Percentiles rank a stretch among this genome's conserved stretches.
These are phyloP conservation scores for Penicillium soppii DNA, from an alignment of 495 filamentous ascomycete species.

Conservation along the genomic window DNA sequence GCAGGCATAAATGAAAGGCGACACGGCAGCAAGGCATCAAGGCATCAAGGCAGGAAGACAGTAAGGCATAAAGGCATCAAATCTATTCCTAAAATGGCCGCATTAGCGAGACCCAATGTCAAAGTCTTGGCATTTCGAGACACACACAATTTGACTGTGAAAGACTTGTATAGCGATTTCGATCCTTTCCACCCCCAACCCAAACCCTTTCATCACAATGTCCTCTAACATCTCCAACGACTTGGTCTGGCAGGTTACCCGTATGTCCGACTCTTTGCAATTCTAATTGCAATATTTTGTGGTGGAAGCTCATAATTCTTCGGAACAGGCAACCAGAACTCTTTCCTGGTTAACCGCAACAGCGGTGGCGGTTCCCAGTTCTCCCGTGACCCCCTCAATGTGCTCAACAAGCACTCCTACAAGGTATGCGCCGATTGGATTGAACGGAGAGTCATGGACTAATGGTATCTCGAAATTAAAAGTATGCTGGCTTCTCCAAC, in stretches of 20 bases:
- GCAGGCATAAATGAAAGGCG: not conserved
- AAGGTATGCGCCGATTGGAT: conserved; percentile 60
- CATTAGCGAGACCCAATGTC: conserved; percentile 41
- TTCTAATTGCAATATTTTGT: no score
- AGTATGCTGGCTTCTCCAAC: conserved; percentile 90
- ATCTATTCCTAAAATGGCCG: conserved; percentile 40
- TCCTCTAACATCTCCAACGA: conserved; percentile 73
- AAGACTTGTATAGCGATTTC: conserved; percentile 21
- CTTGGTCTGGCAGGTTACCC: conserved; percentile 86
- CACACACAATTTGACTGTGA: conserved; percentile 34
- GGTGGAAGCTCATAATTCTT: conserved; percentile 24
- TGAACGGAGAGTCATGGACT: not conserved
- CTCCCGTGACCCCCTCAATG: conserved; percentile 90
- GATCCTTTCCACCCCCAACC: conserved; percentile 22
- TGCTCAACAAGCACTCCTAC: conserved; percentile 83
- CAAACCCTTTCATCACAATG: conserved; percentile 37
- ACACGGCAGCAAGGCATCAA: not conserved
- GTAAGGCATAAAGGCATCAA: not conserved
- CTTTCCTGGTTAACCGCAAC: conserved; percentile 88
- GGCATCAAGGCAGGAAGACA: conserved; percentile 5
- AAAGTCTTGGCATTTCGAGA: conserved; percentile 27
- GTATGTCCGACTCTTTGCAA: conserved; percentile 53
- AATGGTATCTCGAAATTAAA: conserved; percentile 10
- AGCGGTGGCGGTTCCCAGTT: conserved; percentile 73
- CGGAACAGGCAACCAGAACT: conserved; percentile 68